Evolutionary conservation across 176 grass and related monocot species (phyloP).

Genomic region (Rhynchospora tenuis): DNA sequence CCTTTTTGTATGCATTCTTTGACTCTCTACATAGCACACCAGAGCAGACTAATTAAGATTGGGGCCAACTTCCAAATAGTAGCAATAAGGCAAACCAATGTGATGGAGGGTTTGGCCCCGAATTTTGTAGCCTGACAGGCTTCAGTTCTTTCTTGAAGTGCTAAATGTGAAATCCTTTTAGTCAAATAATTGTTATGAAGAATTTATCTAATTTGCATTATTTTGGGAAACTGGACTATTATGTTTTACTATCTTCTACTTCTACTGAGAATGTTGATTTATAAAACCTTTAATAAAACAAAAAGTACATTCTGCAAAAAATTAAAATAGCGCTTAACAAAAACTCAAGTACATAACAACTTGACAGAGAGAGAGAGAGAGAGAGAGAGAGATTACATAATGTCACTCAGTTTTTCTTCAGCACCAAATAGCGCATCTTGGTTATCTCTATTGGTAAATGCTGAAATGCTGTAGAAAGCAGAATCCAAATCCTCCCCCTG

Average conservation of each 20-base stretch:
- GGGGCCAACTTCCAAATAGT: background rate
- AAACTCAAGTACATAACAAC: background rate
- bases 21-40: slow-evolving; percentile 55
- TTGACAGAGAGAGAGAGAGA: slow-evolving; percentile 12
- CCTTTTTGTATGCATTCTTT: slow-evolving; percentile 82
- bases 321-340: no score
- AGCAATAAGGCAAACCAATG: background rate
- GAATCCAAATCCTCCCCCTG: slow-evolving; percentile 97
- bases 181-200: background rate
- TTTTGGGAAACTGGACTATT: background rate
- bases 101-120: background rate
- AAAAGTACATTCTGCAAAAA: background rate
- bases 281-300: background rate
- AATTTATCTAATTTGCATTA: background rate
- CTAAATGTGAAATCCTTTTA: background rate
- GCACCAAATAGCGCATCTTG: slow-evolving; percentile 86
- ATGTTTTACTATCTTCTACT: background rate
- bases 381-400: slow-evolving; percentile 49
- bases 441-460: slow-evolving; percentile 83
- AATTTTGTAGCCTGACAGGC: background rate
- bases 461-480: slow-evolving; percentile 98
- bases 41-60: slow-evolving; percentile 13
- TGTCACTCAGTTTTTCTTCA: slow-evolving; percentile 88
- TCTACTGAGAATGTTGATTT: background rate
- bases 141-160: background rate